phyloP scores from a whole-genome alignment of 768 basidiomycete genomes.

The Kwoniella pini region DNA sequence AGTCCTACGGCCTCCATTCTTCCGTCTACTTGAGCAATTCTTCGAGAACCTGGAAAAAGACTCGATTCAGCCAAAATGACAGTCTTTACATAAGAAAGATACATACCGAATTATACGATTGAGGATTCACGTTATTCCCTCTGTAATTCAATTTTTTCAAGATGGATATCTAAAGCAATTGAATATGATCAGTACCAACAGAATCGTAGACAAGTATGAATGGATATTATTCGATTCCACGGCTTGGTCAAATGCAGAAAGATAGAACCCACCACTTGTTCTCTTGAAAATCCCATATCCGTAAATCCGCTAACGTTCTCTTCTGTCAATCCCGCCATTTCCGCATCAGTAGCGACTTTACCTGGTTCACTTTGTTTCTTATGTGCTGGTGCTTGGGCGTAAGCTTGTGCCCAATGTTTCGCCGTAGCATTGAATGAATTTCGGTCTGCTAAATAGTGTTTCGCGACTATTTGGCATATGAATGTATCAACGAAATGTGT shows the following conservation, averaged over 20 bases:
- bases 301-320: constrained; percentile 84
- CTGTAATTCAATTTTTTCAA: constrained; percentile 47
- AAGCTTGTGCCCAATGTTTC: constrained; percentile 88
- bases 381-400: constrained; percentile 70
- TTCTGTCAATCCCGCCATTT: constrained; percentile 76
- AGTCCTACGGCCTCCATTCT: background rate
- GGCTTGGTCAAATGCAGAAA: no score
- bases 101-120: constrained; percentile 21
- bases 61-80: no score
- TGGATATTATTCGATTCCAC: no score
- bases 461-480: constrained; percentile 65
- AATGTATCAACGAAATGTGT: background rate
- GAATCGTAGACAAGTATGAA: no score
- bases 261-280: constrained; percentile 73
- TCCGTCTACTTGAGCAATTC: constrained; percentile 15
- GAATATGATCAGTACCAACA: constrained; percentile 2
- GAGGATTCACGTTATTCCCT: constrained; percentile 41
- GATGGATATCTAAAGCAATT: constrained; percentile 32
- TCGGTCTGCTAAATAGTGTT: constrained; percentile 89
- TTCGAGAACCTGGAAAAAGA: constrained; percentile 16
- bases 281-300: constrained; percentile 74
- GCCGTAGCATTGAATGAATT: constrained; percentile 88
- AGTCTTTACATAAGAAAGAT: no score
- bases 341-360: constrained; percentile 56
- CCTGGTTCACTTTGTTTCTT: constrained; percentile 40